Evolutionary conservation across 768 basidiomycete species (phyloP).

Genomic region (Cystofilobasidium capitatum): DNA sequence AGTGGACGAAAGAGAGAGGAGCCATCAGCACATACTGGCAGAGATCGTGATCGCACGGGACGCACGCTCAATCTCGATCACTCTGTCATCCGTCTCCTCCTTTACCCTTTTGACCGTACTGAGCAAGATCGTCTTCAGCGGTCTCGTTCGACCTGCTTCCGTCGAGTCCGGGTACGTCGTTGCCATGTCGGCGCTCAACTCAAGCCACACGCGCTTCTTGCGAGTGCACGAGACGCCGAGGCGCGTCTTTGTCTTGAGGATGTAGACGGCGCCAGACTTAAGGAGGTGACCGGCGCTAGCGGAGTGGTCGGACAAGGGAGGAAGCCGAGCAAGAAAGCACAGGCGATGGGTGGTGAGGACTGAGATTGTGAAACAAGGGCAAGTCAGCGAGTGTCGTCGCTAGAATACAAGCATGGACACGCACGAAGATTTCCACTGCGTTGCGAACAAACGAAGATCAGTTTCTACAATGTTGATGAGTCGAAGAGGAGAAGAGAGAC

Average conservation of each 20-base stretch:
- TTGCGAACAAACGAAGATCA: too few relatives aligned
- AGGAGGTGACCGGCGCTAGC: not conserved
- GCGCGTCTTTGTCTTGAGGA: conserved; percentile 44
- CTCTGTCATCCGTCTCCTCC: conserved; percentile 48
- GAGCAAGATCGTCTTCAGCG: conserved; percentile 48
- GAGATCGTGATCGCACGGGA: not conserved
- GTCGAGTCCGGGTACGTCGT: conserved; percentile 51
- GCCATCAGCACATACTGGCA: not conserved
- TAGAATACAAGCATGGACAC: not conserved
- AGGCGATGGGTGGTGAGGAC: conserved; percentile 57
- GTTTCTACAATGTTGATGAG: too few relatives aligned
- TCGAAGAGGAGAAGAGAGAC: too few relatives aligned
- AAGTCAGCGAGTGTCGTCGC: not conserved
- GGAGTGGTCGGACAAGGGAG: conserved; percentile 38
- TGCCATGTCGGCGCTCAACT: conserved; percentile 54
- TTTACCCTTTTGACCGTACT: conserved; percentile 33
- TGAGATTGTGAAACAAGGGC: conserved; percentile 8
- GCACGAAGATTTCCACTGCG: conserved; percentile 21
- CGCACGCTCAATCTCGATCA: conserved; percentile 30
- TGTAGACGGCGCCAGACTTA: conserved; percentile 16
- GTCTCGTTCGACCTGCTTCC: conserved; percentile 50
- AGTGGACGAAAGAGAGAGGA: not conserved
- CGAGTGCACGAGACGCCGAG: conserved; percentile 42
- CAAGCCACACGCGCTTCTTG: conserved; percentile 53
- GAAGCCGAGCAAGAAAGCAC: conserved; percentile 56